phyloP scores from a whole-genome alignment of 306 rosid genomes.

The Glycine soja region DNA sequence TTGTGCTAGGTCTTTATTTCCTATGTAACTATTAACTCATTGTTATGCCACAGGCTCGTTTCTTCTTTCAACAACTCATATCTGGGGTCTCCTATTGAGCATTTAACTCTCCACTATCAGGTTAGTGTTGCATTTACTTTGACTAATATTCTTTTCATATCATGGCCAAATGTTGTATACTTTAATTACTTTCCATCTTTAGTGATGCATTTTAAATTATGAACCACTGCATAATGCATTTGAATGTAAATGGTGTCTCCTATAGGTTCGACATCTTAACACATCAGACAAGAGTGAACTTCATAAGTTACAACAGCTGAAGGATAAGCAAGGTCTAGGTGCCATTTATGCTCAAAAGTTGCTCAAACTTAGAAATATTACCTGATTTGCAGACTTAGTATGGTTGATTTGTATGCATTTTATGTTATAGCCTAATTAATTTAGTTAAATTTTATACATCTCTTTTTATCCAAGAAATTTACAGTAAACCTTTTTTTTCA shows the following conservation, averaged over 20 bases:
- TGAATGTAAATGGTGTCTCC: constrained; percentile 39
- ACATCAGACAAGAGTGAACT: constrained; percentile 99
- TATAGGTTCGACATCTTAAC: constrained; percentile 98
- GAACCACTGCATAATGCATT: constrained; percentile 27
- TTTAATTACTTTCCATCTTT: background rate
- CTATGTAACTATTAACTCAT: no score
- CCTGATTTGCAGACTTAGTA: background rate
- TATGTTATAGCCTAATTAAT: background rate
- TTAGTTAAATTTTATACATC: background rate
- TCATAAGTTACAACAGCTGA: constrained; percentile 89
- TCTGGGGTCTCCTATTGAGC: constrained; percentile 99
- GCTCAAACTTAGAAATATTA: background rate
- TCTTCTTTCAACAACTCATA: no score
- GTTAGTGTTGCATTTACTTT: constrained; percentile 50
- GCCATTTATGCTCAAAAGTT: constrained; percentile 10
- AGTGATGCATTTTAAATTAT: constrained; percentile 14
- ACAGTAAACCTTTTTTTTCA: background rate
- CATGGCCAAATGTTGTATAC: background rate
- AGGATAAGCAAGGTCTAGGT: constrained; percentile 91
- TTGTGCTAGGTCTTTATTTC: no score
- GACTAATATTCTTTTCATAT: background rate
- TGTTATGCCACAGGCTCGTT: no score
- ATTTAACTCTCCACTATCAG: constrained; percentile 98
- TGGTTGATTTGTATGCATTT: constrained; percentile 21
- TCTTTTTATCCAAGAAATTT: background rate